Evolutionary conservation across 1,284 basidiomycete species (phyloP), one percentile per base, ranked within the genome.

Genomic region (Pseudozyma sp.): DNA sequence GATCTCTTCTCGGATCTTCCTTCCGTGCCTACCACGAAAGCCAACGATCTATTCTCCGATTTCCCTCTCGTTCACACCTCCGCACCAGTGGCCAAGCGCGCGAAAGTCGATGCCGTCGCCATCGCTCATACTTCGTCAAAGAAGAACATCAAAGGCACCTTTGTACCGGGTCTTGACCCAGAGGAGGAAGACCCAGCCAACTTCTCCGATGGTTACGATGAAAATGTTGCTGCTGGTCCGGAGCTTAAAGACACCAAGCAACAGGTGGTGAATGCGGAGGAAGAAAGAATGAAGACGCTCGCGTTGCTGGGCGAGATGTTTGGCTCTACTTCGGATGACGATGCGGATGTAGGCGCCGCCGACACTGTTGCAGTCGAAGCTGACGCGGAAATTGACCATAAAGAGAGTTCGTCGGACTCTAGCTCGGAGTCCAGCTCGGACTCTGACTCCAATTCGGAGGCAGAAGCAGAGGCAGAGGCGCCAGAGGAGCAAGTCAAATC

Each of bases 311-410:
- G 61, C 2, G 43, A 65, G 42, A 89, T 92, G 39, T 82, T 82
- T 51, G 87, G 88, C 1, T 90, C 91, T 34, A 90, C 90, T 47
- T 89, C 70, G 40, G 66, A 83, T 61, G 78, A 87, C 48, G 91
- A 60, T 31, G 40, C 16, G 10, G 3, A 47, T n/a, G 21, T 42
- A n/a, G 14, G 12, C 14, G 45, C 14, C 0, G 49, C 18, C 2
- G 54, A 31, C 21, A 39, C 35, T 16, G 59, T 19, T 13, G 50
- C 7, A 9, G 56, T 38, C 14, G 53, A 50, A 1, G 59, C 7
- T 11, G 19, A 47, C 5, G 19, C 14, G 9, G 45, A 21, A 21
- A 3, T 10, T 12, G 12, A 13, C 12, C 4, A 50, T 14, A 39
- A 25, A 6, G 40, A 48, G 9, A 49, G 40, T 0, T 38, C 48